Conservation (phyloP, 2,329 filamentous ascomycete species). For the Claviceps citrina region DNA sequence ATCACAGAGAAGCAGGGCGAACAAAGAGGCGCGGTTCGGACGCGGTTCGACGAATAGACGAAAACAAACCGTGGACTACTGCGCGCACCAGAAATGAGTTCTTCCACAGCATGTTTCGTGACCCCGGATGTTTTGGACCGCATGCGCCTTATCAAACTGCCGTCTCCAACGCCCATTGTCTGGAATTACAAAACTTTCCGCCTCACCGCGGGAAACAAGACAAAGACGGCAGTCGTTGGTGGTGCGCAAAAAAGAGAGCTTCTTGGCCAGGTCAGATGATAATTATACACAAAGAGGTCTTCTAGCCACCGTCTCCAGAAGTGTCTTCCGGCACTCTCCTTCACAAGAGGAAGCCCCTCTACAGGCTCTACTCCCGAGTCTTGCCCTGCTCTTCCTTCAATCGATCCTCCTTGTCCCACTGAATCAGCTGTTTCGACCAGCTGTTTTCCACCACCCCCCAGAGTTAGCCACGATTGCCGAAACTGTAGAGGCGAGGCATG, state of each 20-base stretch:
- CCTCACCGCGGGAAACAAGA: no score
- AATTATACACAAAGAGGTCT: constrained; percentile 7
- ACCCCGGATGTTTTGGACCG: no score
- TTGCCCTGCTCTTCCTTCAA: constrained; percentile 18
- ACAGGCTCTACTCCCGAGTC: constrained; percentile 12
- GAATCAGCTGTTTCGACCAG: constrained; percentile 30
- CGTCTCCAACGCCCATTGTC: no score
- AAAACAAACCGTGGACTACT: no score
- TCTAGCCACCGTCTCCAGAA: not conserved
- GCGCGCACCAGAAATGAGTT: no score
- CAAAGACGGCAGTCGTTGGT: not conserved
- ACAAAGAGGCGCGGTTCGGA: no score
- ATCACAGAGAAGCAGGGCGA: no score
- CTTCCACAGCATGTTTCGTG: no score
- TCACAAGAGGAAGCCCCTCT: no score
- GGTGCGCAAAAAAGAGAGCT: not conserved
- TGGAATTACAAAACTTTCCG: no score
- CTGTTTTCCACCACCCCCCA: constrained; percentile 12
- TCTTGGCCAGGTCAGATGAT: constrained; percentile 1
- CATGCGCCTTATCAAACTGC: no score
- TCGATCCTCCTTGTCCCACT: constrained; percentile 29
- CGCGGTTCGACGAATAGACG: no score
- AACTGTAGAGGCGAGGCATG: not conserved
- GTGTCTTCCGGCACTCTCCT: not conserved
- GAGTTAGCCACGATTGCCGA: not conserved